These are phyloP conservation scores for Bryoglossum gracile DNA, from an alignment of 495 filamentous ascomycete species.

Conservation along the genomic window DNA sequence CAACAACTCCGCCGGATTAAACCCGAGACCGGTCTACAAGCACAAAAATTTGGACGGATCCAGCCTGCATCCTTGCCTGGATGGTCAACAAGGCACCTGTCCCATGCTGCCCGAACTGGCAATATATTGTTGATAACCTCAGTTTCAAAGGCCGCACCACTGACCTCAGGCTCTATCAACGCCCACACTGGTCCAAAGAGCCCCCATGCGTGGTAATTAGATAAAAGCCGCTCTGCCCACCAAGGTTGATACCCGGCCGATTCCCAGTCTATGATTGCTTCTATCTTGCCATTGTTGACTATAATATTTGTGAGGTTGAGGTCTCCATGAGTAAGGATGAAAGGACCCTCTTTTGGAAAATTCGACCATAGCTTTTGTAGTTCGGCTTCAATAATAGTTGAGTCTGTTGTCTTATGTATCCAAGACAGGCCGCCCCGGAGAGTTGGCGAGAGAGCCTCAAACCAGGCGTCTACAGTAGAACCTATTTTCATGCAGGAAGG, in stretches of 20 bases:
- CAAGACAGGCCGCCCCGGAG: background rate
- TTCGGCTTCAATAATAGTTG: background rate
- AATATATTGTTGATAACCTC: background rate
- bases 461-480: background rate
- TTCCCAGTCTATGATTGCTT: conserved; percentile 49
- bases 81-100: background rate
- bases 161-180: background rate
- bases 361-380: background rate
- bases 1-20: background rate
- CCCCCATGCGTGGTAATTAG: background rate
- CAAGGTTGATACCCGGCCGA: conserved; percentile 40
- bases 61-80: background rate
- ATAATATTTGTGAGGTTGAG: conserved; percentile 28
- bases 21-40: background rate
- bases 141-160: background rate
- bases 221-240: background rate
- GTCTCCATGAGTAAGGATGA: conserved; percentile 22
- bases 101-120: background rate
- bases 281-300: conserved; percentile 24
- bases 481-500: background rate
- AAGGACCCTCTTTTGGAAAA: background rate
- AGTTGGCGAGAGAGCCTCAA: background rate
- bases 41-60: background rate
- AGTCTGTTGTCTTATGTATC: background rate
- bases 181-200: background rate